A percentile compares a stretch with the other conserved stretches of the same genome.
These are phyloP conservation scores for Cylindrotheca fusiformis DNA, from an alignment of 108 stramenopile species.

Conservation along the genomic window DNA sequence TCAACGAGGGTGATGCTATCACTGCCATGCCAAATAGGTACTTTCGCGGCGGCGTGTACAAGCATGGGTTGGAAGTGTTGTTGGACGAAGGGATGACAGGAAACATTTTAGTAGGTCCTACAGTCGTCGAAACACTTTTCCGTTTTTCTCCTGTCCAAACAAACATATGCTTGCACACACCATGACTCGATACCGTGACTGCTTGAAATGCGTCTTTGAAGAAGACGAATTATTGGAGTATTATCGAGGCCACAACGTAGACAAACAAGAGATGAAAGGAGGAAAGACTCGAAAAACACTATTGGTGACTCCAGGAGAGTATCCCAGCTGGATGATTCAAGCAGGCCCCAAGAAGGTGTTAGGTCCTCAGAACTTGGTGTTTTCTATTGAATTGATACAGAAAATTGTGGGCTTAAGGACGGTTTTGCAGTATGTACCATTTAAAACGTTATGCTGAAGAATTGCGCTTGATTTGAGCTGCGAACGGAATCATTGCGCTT, in stretches of 20 bases:
- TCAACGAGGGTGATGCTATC: slow-evolving; percentile 73
- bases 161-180: slow-evolving; percentile 60
- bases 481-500: too few relatives aligned
- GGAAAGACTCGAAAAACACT: background rate
- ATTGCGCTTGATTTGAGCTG: too few relatives aligned
- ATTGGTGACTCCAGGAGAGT: background rate
- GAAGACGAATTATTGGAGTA: slow-evolving; percentile 67
- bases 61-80: slow-evolving; percentile 75
- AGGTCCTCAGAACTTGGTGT: too few relatives aligned
- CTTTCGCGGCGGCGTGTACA: slow-evolving; percentile 60
- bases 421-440: too few relatives aligned
- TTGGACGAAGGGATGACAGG: slow-evolving; percentile 79
- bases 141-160: slow-evolving; percentile 75
- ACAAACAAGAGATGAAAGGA: background rate
- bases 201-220: slow-evolving; percentile 63
- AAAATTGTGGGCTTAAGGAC: too few relatives aligned
- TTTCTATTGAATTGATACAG: too few relatives aligned
- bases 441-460: too few relatives aligned
- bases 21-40: slow-evolving; percentile 58
- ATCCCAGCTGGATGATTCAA: slow-evolving; percentile 18
- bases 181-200: slow-evolving; percentile 65
- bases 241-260: slow-evolving; percentile 48
- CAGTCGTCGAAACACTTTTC: slow-evolving; percentile 79
- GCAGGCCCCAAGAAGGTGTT: background rate
- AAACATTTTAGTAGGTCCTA: slow-evolving; percentile 77